Conservation (phyloP, 139 green algal genomes). For the Diplosphaera chodatii region DNA sequence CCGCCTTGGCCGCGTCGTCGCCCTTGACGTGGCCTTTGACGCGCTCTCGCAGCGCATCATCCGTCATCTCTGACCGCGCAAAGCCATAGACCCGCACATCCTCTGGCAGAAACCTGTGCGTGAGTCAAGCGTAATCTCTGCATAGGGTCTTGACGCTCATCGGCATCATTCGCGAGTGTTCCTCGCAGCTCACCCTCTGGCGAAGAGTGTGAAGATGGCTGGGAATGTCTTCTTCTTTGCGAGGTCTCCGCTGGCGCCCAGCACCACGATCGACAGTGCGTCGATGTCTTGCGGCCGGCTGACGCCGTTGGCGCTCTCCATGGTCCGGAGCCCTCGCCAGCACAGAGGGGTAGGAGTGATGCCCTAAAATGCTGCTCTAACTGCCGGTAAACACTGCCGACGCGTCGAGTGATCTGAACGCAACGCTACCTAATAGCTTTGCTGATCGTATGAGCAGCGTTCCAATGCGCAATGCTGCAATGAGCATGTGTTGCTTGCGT, state of each 20-base stretch:
- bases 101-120: slow-evolving; percentile 50
- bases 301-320: background rate
- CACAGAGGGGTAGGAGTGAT: too few relatives aligned
- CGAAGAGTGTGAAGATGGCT: slow-evolving; percentile 68
- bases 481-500: too few relatives aligned
- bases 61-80: slow-evolving; percentile 56
- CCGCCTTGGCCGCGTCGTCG: slow-evolving; percentile 18
- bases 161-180: too few relatives aligned
- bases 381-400: too few relatives aligned
- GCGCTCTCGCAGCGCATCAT: slow-evolving; percentile 56
- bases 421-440: too few relatives aligned
- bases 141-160: too few relatives aligned
- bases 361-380: too few relatives aligned
- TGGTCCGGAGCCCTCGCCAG: background rate
- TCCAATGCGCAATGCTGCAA: too few relatives aligned
- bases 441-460: too few relatives aligned
- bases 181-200: slow-evolving; percentile 35
- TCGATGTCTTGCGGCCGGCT: background rate
- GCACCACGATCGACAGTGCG: slow-evolving; percentile 21
- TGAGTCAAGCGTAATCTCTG: background rate
- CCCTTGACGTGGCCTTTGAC: slow-evolving; percentile 41
- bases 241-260: slow-evolving; percentile 63
- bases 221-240: slow-evolving; percentile 90
- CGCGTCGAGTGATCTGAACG: too few relatives aligned
- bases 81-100: slow-evolving; percentile 75